Evolutionary conservation across 495 filamentous ascomycete genomes (phyloP), one percentile per base, ranked within the genome.

Genomic region (Chaetomium tenue): DNA sequence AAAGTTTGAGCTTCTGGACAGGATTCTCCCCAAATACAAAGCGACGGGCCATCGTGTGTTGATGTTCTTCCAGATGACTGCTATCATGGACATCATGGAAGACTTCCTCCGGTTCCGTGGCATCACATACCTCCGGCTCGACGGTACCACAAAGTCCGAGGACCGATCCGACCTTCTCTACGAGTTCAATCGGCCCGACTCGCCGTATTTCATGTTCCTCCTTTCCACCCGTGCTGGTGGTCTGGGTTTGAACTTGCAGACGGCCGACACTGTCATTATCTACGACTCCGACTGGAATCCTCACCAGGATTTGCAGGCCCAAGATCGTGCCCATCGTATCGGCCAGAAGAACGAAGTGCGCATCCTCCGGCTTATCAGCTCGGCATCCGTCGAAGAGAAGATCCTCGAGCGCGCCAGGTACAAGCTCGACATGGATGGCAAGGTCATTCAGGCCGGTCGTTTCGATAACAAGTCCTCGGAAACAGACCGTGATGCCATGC

Each of bases 21-120:
- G 94, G 37, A 82, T 98, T 58, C 76, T 98, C 48, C 94, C 94
- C 12, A 98, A 98, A 75, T 97, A 98, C 78, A 86, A 89, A 65
- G 84, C 81, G 0, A 90, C 91, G 5, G 89, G 90, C 42, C 94
- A 98, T 84, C 88, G 95, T 69, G 92, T 97, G 56, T 76, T 98
- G 72, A 98, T 98, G 89, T 98, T 98, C 84, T 98, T 98, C 84
- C 94, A 98, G 76, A 98, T 98, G 94, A 98, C 94, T 2, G 91
- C 96, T 47, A 98, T 98, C 72, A 98, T 98, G 94, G 96, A 98
- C 75, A 98, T 98, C 74, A 98, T 98, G 95, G 94, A 98, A 70
- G 94, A 98, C 76, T 98, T 94, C 77, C 81, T 98, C 59, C 90
- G 94, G 5, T 86, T 90, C 63, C 85, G 91, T 52, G 88, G 87